Conservation (phyloP, 768 basidiomycete species). For the Hemileccinum rubropunctum region DNA sequence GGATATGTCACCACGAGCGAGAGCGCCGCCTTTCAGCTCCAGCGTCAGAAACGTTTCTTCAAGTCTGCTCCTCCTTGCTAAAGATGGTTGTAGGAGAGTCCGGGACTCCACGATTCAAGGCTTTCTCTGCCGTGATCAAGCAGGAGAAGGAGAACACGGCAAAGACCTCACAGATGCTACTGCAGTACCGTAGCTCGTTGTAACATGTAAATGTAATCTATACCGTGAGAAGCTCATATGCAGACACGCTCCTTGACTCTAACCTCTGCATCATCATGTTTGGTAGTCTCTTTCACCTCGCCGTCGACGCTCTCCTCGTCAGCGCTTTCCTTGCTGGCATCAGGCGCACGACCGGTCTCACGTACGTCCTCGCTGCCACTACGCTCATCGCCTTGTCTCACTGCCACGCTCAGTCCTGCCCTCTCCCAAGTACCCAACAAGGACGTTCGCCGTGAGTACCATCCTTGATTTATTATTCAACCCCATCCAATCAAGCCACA, state of each 20-base stretch:
- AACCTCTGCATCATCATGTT: slow-evolving; percentile 25
- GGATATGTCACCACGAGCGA: slow-evolving; percentile 80
- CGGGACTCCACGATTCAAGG: slow-evolving; percentile 60
- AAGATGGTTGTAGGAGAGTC: slow-evolving; percentile 51
- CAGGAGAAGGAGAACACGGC: slow-evolving; percentile 68
- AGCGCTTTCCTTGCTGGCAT: slow-evolving; percentile 84
- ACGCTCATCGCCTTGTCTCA: neutral
- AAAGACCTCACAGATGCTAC: slow-evolving; percentile 32
- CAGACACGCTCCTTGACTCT: neutral
- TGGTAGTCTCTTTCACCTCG: slow-evolving; percentile 52
- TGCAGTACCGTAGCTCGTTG: slow-evolving; percentile 27
- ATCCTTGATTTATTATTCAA: neutral
- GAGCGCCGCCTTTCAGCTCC: slow-evolving; percentile 73
- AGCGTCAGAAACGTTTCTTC: slow-evolving; percentile 41
- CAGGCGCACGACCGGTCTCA: slow-evolving; percentile 78
- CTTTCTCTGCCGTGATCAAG: slow-evolving; percentile 70
- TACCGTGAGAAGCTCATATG: slow-evolving; percentile 14
- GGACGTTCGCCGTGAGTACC: slow-evolving; percentile 74
- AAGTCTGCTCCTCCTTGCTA: slow-evolving; percentile 12
- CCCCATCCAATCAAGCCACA: slow-evolving; percentile 27
- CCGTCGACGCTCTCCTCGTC: slow-evolving; percentile 75
- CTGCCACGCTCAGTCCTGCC: slow-evolving; percentile 51
- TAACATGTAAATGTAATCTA: neutral
- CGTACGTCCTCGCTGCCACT: slow-evolving; percentile 48
- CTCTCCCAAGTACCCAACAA: slow-evolving; percentile 81